Evolutionary conservation across 805 yeast genomes (phyloP), one percentile per base, ranked within the genome.

Genomic region (Priceomyces melissophilus): DNA sequence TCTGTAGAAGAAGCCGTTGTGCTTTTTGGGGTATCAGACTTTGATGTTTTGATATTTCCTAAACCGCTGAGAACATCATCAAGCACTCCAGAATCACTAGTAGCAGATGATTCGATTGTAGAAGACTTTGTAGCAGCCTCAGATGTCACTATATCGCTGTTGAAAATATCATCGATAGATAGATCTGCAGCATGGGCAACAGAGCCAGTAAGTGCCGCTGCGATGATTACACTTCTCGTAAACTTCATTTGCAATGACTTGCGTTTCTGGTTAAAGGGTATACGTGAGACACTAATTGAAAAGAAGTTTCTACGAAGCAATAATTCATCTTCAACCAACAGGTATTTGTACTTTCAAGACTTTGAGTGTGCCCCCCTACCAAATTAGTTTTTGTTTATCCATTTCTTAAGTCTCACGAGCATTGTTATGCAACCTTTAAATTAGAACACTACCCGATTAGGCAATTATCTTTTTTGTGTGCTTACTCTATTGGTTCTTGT

Each of bases 371-470:
- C n/a, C 41, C 30, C 44, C 43, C 33, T 45, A 26, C 53, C 44
- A 33, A 63, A 55, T 12, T 51, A 47, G 38, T 44, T 43, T 26
- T 57, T 49, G 10, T 59, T 46, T 3, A 48, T 41, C 17, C 47
- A 38, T 20, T 20, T 20, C 25, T 20, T 8, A 8, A 8, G 8
- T 4, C 25, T 5, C 8, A 20, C 25, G 25, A 20, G 25, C 8
- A 20, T 20, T 20, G 25, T 20, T 20, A 20, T 20, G 25, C 25
- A 20, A 20, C 25, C 25, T 20, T 20, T 20, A 5, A 20, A 26
- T 25, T 8, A 29, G 15, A 29, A 35, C 25, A 35, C 27, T 35
- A 25, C 38, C 38, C 27, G 27, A 25, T 35, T 35, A 35, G 38
- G 38, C 30, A 35, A 35, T 35, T n/a, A 8, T 29, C 4, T 29